Conservation (phyloP, 2,329 filamentous ascomycete genomes). For the Curvularia hawaiiensis region DNA sequence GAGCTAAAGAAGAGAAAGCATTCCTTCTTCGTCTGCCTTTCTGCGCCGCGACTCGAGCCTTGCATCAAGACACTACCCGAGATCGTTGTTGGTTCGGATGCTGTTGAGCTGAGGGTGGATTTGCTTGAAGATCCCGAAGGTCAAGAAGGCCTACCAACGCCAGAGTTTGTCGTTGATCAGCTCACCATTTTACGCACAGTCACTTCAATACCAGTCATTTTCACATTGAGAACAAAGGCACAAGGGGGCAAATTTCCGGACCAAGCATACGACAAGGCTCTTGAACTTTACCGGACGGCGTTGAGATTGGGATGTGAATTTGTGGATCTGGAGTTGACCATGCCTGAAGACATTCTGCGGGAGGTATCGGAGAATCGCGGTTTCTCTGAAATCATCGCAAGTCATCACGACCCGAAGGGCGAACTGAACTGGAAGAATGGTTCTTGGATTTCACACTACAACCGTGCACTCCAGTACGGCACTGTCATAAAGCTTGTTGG, state of each 20-base stretch:
- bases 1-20: constrained; percentile 68
- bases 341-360: constrained; percentile 76
- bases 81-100: constrained; percentile 84
- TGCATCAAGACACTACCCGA: constrained; percentile 69
- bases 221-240: constrained; percentile 82
- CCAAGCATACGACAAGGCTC: constrained; percentile 69
- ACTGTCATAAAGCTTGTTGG: constrained; percentile 96
- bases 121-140: constrained; percentile 75
- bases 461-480: constrained; percentile 85
- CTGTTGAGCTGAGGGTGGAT: constrained; percentile 93
- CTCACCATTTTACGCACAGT: constrained; percentile 76
- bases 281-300: constrained; percentile 77
- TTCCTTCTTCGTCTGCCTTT: constrained; percentile 93
- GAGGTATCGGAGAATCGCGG: constrained; percentile 71
- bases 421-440: constrained; percentile 86
- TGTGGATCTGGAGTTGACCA: constrained; percentile 88
- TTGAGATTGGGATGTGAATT: constrained; percentile 88
- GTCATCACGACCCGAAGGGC: constrained; percentile 86
- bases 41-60: constrained; percentile 73
- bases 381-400: constrained; percentile 85
- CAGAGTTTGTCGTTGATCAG: constrained; percentile 82
- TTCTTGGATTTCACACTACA: constrained; percentile 91
- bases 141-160: constrained; percentile 61
- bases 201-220: constrained; percentile 81
- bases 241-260: constrained; percentile 93